Evolutionary conservation across 768 basidiomycete species (phyloP).

Genomic region (Trametes cinnabarina): DNA sequence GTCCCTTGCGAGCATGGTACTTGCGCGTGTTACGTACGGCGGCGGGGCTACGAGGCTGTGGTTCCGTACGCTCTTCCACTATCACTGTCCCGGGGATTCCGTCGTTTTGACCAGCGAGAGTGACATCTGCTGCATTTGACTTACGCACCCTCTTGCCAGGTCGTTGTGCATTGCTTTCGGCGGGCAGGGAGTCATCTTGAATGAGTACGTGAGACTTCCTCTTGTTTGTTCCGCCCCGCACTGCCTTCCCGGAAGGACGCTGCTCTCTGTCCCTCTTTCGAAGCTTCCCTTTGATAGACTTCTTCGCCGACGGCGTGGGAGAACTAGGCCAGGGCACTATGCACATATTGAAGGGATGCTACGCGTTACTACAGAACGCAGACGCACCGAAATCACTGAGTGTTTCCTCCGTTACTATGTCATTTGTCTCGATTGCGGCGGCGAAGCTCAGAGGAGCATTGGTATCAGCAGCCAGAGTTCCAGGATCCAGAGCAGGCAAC

Average conservation of each 20-base stretch:
- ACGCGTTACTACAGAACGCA: not conserved
- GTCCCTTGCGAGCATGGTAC: constrained; percentile 31
- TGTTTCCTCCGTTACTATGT: too few species aligned
- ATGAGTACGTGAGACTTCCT: constrained; percentile 14
- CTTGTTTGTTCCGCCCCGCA: constrained; percentile 1
- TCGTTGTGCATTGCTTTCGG: not conserved
- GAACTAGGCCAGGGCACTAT: constrained; percentile 9
- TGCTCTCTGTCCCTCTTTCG: constrained; percentile 18
- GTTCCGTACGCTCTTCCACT: not conserved
- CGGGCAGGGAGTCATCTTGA: not conserved
- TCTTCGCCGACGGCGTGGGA: constrained; percentile 16
- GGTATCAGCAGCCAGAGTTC: not conserved
- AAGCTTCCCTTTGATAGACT: constrained; percentile 19
- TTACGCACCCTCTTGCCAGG: not conserved
- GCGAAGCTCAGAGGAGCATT: too few species aligned
- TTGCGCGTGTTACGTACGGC: constrained; percentile 26
- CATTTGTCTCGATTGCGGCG: too few species aligned
- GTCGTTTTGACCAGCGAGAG: not conserved
- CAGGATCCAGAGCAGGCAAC: not conserved
- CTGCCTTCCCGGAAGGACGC: not conserved
- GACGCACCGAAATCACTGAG: constrained; percentile 8
- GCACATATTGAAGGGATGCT: not conserved
- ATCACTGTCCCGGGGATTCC: not conserved
- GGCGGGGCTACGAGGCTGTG: not conserved
- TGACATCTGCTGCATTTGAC: too few species aligned